A percentile compares a stretch with the other conserved stretches of the same genome.
These are phyloP conservation scores for Populus hybrid DNA, from an alignment of 441 rosid genomes.

Conservation along the genomic window DNA sequence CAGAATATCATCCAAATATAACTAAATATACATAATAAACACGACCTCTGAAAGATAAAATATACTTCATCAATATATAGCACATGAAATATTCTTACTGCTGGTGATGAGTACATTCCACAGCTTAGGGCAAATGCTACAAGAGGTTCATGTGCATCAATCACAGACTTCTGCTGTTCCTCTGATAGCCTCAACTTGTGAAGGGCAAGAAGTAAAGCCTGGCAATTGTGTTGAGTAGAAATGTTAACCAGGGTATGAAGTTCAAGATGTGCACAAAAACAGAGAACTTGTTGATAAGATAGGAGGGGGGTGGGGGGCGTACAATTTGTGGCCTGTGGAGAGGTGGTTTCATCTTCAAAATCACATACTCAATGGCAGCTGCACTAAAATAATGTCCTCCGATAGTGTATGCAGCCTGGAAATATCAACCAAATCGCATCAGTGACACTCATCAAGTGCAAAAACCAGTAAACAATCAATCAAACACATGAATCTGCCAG, in stretches of 20 bases:
- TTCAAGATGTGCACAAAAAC: constrained; percentile 2
- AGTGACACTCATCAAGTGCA: neutral
- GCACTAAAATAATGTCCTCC: constrained; percentile 90
- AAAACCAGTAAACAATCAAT: neutral
- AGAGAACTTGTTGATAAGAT: neutral
- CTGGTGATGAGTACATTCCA: constrained; percentile 90
- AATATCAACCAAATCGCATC: constrained; percentile 12
- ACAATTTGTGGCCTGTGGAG: constrained; percentile 82
- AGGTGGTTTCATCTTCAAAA: constrained; percentile 86
- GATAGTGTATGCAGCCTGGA: constrained; percentile 87
- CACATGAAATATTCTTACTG: constrained; percentile 36
- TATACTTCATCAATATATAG: neutral
- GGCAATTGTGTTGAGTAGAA: constrained; percentile 16
- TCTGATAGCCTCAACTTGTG: constrained; percentile 74
- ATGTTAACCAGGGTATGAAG: constrained; percentile 12
- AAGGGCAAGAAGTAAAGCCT: constrained; percentile 90
- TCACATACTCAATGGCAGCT: constrained; percentile 61
- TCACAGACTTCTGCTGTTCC: constrained; percentile 61
- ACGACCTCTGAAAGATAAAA: neutral
- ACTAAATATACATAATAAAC: neutral
- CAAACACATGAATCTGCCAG: neutral
- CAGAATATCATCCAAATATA: neutral
- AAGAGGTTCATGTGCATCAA: constrained; percentile 56
- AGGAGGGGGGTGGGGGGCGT: constrained; percentile 11
- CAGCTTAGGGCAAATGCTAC: constrained; percentile 79